phyloP scores from a whole-genome alignment of 148 eudicot genomes.

The Cornus controversa region DNA sequence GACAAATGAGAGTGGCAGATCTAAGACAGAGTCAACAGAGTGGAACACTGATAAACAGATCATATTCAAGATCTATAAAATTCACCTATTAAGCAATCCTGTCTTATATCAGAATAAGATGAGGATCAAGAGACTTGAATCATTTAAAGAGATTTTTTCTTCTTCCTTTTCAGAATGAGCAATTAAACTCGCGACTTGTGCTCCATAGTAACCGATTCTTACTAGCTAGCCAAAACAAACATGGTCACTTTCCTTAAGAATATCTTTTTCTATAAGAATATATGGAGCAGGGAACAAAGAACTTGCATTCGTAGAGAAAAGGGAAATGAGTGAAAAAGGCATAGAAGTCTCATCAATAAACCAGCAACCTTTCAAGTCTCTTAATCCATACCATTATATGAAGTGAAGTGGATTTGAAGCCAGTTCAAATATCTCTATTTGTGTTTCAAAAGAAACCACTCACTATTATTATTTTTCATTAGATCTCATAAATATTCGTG shows the following conservation, averaged over 20 bases:
- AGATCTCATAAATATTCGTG: too few species aligned
- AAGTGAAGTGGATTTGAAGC: not conserved
- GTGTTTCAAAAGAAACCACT: too few species aligned
- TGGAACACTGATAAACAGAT: slow-evolving; percentile 3
- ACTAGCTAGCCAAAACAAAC: not conserved
- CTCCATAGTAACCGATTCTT: not conserved
- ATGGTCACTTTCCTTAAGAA: too few species aligned
- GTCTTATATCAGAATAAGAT: not conserved
- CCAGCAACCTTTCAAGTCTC: not conserved
- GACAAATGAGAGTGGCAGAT: not conserved
- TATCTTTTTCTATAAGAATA: too few species aligned
- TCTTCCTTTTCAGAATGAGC: too few species aligned
- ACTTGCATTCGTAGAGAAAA: not conserved
- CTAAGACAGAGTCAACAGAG: not conserved
- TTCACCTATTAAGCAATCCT: too few species aligned
- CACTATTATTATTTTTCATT: too few species aligned
- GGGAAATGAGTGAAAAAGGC: not conserved
- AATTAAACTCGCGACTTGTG: not conserved
- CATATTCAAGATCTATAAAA: not conserved
- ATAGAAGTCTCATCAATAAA: not conserved
- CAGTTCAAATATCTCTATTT: too few species aligned
- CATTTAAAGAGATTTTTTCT: not conserved
- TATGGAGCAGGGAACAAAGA: not conserved
- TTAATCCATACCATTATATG: not conserved
- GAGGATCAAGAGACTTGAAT: not conserved